Evolutionary conservation across 2,329 filamentous ascomycete species (phyloP).

Genomic region (Phaeophleospora eucalypticola): DNA sequence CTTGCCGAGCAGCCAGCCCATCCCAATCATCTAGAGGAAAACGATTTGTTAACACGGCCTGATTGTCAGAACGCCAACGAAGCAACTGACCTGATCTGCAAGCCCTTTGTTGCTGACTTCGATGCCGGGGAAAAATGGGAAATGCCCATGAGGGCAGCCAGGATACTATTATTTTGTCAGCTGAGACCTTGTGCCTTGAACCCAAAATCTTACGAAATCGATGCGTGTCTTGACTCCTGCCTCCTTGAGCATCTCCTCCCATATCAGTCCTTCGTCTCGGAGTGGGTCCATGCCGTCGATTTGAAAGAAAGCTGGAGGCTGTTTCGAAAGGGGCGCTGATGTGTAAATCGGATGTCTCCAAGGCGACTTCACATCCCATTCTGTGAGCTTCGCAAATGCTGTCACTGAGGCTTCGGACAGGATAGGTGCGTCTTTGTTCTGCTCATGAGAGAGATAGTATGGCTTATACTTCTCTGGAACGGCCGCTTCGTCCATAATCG

Average conservation of each 20-base stretch:
- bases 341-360: slow-evolving; percentile 1
- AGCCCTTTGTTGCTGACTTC: slow-evolving; percentile 3
- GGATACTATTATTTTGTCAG: background rate
- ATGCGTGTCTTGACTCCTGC: slow-evolving; percentile 40
- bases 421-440: slow-evolving; percentile 9
- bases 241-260: slow-evolving; percentile 45
- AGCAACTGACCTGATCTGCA: slow-evolving; percentile 3
- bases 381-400: slow-evolving; percentile 3
- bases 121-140: slow-evolving; percentile 7
- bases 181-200: background rate
- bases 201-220: slow-evolving; percentile 23
- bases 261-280: slow-evolving; percentile 51
- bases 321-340: slow-evolving; percentile 8
- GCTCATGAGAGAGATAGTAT: slow-evolving; percentile 30
- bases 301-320: slow-evolving; percentile 47
- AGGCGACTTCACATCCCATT: slow-evolving; percentile 3
- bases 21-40: slow-evolving; percentile 2
- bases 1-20: slow-evolving; percentile 11
- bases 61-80: background rate
- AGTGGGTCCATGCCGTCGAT: slow-evolving; percentile 48
- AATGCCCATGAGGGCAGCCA: slow-evolving; percentile 8
- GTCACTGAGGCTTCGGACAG: background rate
- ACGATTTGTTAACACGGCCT: background rate
- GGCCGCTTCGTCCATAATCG: slow-evolving; percentile 33
- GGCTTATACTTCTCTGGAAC: slow-evolving; percentile 38